Evolutionary conservation across 345 rosid genomes (phyloP), one percentile per base, ranked within the genome.

Genomic region (Orychophragmus violaceus): DNA sequence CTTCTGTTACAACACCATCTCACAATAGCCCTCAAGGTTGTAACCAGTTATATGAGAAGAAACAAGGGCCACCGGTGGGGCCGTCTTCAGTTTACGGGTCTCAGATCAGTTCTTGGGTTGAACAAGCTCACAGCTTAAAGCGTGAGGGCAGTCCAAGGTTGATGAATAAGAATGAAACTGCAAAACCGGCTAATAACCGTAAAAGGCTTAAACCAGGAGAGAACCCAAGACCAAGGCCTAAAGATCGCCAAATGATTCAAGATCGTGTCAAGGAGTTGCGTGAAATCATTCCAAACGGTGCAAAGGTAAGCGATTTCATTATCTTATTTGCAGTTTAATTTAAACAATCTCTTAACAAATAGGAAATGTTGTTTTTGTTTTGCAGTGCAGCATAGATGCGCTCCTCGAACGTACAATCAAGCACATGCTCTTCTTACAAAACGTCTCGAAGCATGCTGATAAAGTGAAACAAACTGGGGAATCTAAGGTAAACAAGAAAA

Each of bases 211-310:
- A 87, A 78, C 88, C 90, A 21, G 99, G 99, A 63, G 97, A 91
- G 82, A 94, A 83, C 41, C 91, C 96, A 27, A 79, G 95, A 71
- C 96, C 97, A 32, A 87, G 97, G 83, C 99, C 99, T 16, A 94
- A 91, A 80, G 99, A 94, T 81, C 93, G 99, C 5, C 99, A 94
- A 64, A 87, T 94, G 97, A 94, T 94, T 57, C 99, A 94, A 81
- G 99, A 94, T 76, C 93, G 97, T 39, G 95, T 94, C 33, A 94
- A 94, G 78, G 99, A 94, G 81, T 64, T 94, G 84, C 86, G 97
- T 17, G 99, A 94, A 81, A 88, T 94, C 63, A 93, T 94, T 56
- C 99, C 99, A 11, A 90, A 86, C 62, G 95, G 95, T 17, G 86
- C 96, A 36, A 94, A 94, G 66, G 99, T 94, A 94, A 77, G 72